Evolutionary conservation across 176 grass and related monocot genomes (phyloP).

Genomic region (Phragmites australis): DNA sequence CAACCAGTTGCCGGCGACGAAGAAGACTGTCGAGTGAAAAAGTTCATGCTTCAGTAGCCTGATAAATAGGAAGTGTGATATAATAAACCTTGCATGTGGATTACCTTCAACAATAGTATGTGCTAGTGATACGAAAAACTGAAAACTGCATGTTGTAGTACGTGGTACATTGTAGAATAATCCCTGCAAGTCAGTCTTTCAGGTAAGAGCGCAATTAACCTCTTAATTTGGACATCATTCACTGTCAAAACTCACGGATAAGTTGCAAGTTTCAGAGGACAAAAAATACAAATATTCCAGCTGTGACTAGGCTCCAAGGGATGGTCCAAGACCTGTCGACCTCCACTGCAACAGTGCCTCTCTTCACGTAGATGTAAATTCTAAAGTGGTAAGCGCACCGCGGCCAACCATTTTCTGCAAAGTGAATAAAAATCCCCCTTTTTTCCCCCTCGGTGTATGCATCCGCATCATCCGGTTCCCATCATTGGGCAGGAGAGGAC

Average conservation of each 20-base stretch:
- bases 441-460: not conserved
- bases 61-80: too few species aligned
- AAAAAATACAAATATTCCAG: not conserved
- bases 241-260: not conserved
- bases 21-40: too few species aligned
- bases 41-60: too few species aligned
- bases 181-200: not conserved
- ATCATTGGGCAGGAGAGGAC: not conserved
- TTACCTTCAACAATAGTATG: not conserved
- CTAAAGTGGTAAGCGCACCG: constrained; percentile 24
- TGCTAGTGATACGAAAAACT: too few species aligned
- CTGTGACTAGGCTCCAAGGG: not conserved
- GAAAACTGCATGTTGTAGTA: not conserved
- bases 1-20: too few species aligned
- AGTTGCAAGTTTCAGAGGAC: not conserved
- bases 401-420: not conserved
- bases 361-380: not conserved
- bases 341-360: not conserved
- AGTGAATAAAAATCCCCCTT: not conserved
- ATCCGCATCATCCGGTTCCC: not conserved
- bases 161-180: not conserved
- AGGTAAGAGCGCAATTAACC: not conserved
- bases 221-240: not conserved
- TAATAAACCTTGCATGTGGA: not conserved
- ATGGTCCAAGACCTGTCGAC: not conserved